Conservation (phyloP, 345 rosid species). For the Camelina sativa region DNA sequence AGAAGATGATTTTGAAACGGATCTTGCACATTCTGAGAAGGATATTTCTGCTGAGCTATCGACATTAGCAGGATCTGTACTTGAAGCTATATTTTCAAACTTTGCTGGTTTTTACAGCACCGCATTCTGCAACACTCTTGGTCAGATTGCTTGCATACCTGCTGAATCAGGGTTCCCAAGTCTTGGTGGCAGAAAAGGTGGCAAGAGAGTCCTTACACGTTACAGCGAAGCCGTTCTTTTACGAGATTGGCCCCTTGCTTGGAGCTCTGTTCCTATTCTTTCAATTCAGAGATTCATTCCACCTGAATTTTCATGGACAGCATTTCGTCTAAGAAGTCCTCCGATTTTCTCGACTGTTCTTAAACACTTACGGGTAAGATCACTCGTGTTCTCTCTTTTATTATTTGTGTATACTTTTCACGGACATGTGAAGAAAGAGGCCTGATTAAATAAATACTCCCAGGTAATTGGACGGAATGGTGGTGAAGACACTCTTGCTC, state of each 20-base stretch:
- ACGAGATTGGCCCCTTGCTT: conserved; percentile 93
- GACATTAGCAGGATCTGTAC: conserved; percentile 82
- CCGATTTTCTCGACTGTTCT: conserved; percentile 79
- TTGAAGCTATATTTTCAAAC: conserved; percentile 77
- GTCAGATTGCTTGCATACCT: conserved; percentile 82
- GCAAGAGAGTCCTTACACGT: conserved; percentile 81
- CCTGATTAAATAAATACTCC: conserved; percentile 37
- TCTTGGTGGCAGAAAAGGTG: conserved; percentile 64
- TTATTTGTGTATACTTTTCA: conserved; percentile 24
- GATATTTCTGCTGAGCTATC: conserved; percentile 75
- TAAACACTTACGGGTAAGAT: conserved; percentile 79
- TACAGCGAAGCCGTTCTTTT: conserved; percentile 73
- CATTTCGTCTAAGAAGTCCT: conserved; percentile 82
- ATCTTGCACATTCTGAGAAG: conserved; percentile 47
- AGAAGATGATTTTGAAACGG: conserved; percentile 66
- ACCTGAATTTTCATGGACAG: conserved; percentile 88
- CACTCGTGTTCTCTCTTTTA: conserved; percentile 13
- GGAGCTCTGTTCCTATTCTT: conserved; percentile 87
- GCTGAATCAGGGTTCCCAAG: conserved; percentile 85
- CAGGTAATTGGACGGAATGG: conserved; percentile 83
- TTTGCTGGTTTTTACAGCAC: conserved; percentile 83
- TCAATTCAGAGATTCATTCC: conserved; percentile 76
- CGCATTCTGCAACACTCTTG: conserved; percentile 74
- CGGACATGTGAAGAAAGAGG: conserved; percentile 18
- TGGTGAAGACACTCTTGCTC: conserved; percentile 96